Conservation (phyloP, 2,329 filamentous ascomycete species). For the Westerdykella sp. region DNA sequence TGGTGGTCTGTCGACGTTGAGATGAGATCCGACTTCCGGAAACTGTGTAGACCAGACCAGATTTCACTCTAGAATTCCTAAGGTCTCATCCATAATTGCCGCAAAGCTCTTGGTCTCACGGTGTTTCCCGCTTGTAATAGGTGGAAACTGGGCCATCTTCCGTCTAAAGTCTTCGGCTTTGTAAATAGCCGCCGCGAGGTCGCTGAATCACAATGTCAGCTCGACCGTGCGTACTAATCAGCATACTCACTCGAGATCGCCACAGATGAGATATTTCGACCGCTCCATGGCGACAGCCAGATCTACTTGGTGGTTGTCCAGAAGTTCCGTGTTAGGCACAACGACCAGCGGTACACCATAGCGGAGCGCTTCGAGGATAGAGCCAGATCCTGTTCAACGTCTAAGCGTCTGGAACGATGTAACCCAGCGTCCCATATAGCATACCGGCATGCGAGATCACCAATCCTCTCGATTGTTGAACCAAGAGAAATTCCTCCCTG, state of each 20-base stretch:
- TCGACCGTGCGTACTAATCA: neutral
- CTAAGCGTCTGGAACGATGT: slow-evolving; percentile 1
- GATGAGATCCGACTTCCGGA: too few relatives aligned
- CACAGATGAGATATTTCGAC: slow-evolving; percentile 71
- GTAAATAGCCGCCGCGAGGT: slow-evolving; percentile 43
- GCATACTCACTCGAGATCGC: slow-evolving; percentile 54
- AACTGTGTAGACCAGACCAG: neutral
- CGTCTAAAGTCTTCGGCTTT: slow-evolving; percentile 41
- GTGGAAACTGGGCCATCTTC: slow-evolving; percentile 31
- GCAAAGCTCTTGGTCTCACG: slow-evolving; percentile 32
- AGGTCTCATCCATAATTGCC: slow-evolving; percentile 33
- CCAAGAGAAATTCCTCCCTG: slow-evolving; percentile 51
- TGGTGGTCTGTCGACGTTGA: too few relatives aligned
- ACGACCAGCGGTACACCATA: slow-evolving; percentile 73
- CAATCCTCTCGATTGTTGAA: slow-evolving; percentile 57
- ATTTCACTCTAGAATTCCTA: slow-evolving; percentile 29
- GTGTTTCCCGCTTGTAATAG: slow-evolving; percentile 30
- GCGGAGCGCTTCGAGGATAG: slow-evolving; percentile 76
- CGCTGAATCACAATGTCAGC: slow-evolving; percentile 26
- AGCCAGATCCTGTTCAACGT: slow-evolving; percentile 67
- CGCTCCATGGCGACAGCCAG: slow-evolving; percentile 69
- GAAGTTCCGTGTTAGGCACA: slow-evolving; percentile 73
- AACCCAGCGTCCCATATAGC: slow-evolving; percentile 11
- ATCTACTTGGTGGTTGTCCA: slow-evolving; percentile 88
- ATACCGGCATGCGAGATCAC: slow-evolving; percentile 86